These are phyloP conservation scores for Trametes punicea DNA, from an alignment of 768 basidiomycete species.

Conservation along the genomic window DNA sequence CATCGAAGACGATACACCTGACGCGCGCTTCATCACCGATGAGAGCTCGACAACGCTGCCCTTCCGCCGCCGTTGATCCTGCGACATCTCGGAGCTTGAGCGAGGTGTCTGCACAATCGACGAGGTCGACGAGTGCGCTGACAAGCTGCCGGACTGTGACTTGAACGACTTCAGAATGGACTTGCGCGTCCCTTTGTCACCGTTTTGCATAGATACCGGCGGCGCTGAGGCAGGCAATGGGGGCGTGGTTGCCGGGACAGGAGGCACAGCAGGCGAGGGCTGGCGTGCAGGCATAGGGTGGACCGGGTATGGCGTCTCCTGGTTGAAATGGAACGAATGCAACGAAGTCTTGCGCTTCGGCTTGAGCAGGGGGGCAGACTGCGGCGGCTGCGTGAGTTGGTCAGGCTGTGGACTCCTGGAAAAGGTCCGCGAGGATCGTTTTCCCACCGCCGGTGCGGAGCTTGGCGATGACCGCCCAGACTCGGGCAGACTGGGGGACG, in stretches of 20 bases:
- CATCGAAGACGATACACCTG: conserved; percentile 29
- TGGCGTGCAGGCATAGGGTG: conserved; percentile 27
- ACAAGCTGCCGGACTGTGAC: conserved; percentile 36
- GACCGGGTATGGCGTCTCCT: conserved; percentile 65
- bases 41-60: conserved; percentile 43
- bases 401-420: conserved; percentile 18
- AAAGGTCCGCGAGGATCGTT: conserved; percentile 15
- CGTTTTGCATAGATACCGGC: conserved; percentile 32
- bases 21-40: conserved; percentile 31
- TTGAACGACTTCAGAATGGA: conserved; percentile 72
- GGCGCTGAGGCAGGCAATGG: conserved; percentile 22
- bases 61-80: conserved; percentile 38
- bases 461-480: conserved; percentile 28
- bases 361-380: conserved; percentile 29
- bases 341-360: conserved; percentile 37
- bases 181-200: conserved; percentile 53
- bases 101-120: conserved; percentile 30
- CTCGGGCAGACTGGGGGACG: conserved; percentile 14
- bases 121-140: conserved; percentile 21
- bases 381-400: conserved; percentile 16
- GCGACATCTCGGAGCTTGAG: conserved; percentile 35
- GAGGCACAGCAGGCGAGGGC: conserved; percentile 20
- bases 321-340: conserved; percentile 63
- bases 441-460: not conserved
- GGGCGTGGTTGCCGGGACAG: conserved; percentile 23